These are phyloP conservation scores for Termitomyces sp. DNA, from an alignment of 768 basidiomycete species.

Conservation along the genomic window DNA sequence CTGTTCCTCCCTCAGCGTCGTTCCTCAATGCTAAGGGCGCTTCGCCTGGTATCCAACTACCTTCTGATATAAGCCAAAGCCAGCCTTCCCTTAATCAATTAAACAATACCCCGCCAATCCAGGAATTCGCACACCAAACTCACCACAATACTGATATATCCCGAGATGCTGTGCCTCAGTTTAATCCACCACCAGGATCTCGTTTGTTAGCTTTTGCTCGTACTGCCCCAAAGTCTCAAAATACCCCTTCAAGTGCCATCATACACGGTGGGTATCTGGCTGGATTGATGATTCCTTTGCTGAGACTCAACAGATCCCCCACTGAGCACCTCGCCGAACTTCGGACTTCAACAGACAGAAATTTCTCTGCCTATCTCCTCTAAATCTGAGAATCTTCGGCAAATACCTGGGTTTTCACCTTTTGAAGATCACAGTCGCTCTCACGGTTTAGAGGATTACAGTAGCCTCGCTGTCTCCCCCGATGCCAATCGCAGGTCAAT, in stretches of 20 bases:
- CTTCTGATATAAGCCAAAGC: not conserved
- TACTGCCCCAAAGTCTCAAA: constrained; percentile 22
- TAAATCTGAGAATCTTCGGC: constrained; percentile 24
- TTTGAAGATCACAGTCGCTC: constrained; percentile 45
- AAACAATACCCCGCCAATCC: not conserved
- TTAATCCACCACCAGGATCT: constrained; percentile 46
- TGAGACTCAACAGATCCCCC: not conserved
- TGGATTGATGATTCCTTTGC: not conserved
- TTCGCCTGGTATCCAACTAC: not conserved
- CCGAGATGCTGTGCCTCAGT: constrained; percentile 20
- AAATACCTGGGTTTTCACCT: constrained; percentile 42
- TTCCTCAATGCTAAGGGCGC: constrained; percentile 8
- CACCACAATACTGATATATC: constrained; percentile 2
- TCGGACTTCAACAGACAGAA: constrained; percentile 14
- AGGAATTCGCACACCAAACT: not conserved
- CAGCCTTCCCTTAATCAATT: not conserved
- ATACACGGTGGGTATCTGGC: constrained; percentile 20
- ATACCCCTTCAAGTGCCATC: constrained; percentile 6
- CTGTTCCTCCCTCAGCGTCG: constrained; percentile 5
- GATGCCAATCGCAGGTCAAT: constrained; percentile 12
- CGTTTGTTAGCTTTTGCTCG: constrained; percentile 44
- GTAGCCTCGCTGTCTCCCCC: constrained; percentile 3
- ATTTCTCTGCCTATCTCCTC: constrained; percentile 12
- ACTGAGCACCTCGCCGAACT: not conserved
- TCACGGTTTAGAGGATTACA: constrained; percentile 17